Evolutionary conservation across 148 eudicot species (phyloP).

Genomic region (Persicaria maculosa): DNA sequence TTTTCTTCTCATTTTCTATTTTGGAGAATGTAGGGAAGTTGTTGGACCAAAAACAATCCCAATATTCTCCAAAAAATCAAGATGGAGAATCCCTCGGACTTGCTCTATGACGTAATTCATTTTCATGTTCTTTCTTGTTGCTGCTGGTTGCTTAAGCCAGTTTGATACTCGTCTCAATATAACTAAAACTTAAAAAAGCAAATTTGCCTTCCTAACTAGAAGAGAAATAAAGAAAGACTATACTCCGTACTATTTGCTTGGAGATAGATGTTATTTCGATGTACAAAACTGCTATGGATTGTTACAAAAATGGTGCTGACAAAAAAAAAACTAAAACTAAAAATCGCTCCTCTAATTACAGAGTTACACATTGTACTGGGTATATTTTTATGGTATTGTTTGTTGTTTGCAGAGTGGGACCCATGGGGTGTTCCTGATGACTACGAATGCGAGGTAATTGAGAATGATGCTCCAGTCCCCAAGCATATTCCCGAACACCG

Average conservation of each 20-base stretch:
- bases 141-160: neutral
- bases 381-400: neutral
- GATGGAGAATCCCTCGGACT: too few species aligned
- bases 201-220: neutral
- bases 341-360: neutral
- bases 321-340: neutral
- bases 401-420: conserved; percentile 65
- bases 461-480: conserved; percentile 92
- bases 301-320: too few species aligned
- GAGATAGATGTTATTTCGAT: neutral
- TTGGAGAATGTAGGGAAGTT: too few species aligned
- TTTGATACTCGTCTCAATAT: neutral
- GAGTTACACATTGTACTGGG: neutral
- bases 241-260: neutral
- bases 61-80: too few species aligned
- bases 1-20: too few species aligned
- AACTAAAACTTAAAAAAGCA: neutral
- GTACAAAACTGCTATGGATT: too few species aligned
- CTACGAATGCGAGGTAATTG: conserved; percentile 87
- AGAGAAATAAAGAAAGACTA: neutral
- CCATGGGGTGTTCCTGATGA: conserved; percentile 94
- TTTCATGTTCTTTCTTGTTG: neutral
- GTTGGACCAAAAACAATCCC: too few species aligned
- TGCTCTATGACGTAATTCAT: neutral
- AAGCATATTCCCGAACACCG: conserved; percentile 83